These are phyloP conservation scores for Fusarium graminum DNA, from an alignment of 2,329 filamentous ascomycete genomes.

Conservation along the genomic window DNA sequence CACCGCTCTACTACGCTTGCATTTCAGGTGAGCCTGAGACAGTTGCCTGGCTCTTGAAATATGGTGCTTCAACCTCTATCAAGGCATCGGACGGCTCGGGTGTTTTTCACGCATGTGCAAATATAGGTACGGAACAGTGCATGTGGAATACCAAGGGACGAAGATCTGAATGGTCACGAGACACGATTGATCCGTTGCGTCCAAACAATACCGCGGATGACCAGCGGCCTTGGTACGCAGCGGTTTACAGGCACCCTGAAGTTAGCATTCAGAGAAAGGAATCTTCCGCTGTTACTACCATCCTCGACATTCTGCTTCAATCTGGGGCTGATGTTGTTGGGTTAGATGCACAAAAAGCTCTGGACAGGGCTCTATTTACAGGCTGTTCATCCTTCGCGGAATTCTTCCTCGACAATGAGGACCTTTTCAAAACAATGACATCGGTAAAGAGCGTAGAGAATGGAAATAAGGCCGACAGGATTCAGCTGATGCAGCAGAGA, in stretches of 20 bases:
- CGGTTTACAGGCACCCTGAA: neutral
- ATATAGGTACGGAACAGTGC: conserved; percentile 19
- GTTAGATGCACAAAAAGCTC: conserved; percentile 13
- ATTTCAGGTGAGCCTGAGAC: conserved; percentile 38
- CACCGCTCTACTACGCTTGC: conserved; percentile 41
- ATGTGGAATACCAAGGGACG: conserved; percentile 21
- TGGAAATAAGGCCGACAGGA: neutral
- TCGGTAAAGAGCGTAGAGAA: neutral
- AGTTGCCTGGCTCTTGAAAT: conserved; percentile 27
- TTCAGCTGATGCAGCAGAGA: neutral
- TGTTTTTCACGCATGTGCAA: conserved; percentile 39
- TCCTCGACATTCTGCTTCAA: conserved; percentile 28
- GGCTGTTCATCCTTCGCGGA: conserved; percentile 26
- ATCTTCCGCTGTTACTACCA: conserved; percentile 8
- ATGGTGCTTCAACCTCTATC: conserved; percentile 14
- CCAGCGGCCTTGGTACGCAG: neutral
- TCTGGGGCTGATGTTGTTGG: conserved; percentile 2
- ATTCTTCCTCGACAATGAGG: conserved; percentile 20
- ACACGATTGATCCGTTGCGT: conserved; percentile 17
- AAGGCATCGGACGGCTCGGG: conserved; percentile 7
- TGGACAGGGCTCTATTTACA: conserved; percentile 32
- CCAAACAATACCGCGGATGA: neutral
- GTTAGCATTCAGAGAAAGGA: neutral
- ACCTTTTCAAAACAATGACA: conserved; percentile 19
- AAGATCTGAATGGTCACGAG: neutral